phyloP scores from a whole-genome alignment of 1,139 yeast genomes.

The Geotrichum restrictum region DNA sequence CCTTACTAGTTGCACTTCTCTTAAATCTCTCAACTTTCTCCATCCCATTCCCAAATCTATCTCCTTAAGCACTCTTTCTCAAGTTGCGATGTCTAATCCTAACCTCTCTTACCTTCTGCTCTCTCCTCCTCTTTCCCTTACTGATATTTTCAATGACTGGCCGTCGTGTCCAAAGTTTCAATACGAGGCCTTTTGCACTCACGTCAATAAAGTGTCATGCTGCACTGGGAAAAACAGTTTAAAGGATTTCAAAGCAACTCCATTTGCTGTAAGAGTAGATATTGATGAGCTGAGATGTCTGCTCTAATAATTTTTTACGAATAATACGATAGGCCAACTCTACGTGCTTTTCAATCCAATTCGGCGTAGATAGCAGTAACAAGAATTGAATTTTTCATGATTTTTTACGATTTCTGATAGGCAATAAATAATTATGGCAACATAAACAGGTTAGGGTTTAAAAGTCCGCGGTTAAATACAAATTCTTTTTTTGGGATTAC shows the following conservation, averaged over 20 bases:
- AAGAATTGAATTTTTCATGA: too few relatives aligned
- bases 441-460: conserved; percentile 14
- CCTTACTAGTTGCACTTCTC: neutral
- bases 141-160: neutral
- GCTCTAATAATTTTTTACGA: too few relatives aligned
- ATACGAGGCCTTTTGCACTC: neutral
- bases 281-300: neutral
- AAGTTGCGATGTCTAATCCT: neutral
- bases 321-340: too few relatives aligned
- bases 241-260: neutral
- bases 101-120: neutral
- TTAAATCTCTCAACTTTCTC: neutral
- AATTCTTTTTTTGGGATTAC: neutral
- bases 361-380: too few relatives aligned
- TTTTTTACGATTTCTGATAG: neutral
- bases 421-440: neutral
- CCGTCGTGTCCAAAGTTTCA: neutral
- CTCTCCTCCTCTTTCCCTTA: neutral
- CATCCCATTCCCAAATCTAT: neutral
- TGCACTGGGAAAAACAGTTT: neutral
- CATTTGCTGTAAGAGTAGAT: neutral
- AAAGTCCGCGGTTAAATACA: conserved; percentile 18
- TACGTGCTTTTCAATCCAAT: too few relatives aligned
- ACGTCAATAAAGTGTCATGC: neutral
- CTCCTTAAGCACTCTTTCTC: neutral